A percentile compares a stretch with the other conserved stretches of the same genome.
phyloP scores from a whole-genome alignment of 257 asterid species.

The Capsicum baccatum region DNA sequence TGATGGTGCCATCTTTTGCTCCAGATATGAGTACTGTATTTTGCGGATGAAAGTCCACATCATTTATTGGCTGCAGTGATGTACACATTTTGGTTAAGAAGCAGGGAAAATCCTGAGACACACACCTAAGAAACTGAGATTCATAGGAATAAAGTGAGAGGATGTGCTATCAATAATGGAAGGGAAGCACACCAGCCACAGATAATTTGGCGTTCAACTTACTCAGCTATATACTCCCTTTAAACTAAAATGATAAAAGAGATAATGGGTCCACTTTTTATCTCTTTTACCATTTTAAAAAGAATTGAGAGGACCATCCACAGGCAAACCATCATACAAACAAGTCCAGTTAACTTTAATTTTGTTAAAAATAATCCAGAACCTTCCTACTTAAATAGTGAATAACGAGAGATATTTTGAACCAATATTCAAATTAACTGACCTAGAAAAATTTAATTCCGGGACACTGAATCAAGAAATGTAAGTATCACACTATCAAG shows the following conservation, averaged over 20 bases:
- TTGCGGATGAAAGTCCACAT: constrained; percentile 92
- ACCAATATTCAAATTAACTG: constrained; percentile 6
- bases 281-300: constrained; percentile 30
- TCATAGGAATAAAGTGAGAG: constrained; percentile 16
- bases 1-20: constrained; percentile 89
- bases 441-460: not conserved
- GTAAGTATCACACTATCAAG: constrained; percentile 16
- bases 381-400: not conserved
- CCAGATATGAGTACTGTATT: constrained; percentile 78
- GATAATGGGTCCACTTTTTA: not conserved
- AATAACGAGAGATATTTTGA: not conserved
- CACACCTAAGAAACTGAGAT: constrained; percentile 14
- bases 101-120: constrained; percentile 15
- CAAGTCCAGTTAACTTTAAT: constrained; percentile 1
- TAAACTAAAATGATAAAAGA: not conserved
- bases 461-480: constrained; percentile 9
- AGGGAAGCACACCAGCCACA: constrained; percentile 14
- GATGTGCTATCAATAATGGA: not conserved
- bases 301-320: constrained; percentile 17
- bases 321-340: not conserved
- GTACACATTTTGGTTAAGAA: constrained; percentile 38
- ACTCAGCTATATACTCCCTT: constrained; percentile 5
- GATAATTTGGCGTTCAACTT: not conserved
- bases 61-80: constrained; percentile 80
- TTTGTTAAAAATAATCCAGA: not conserved